phyloP scores from a whole-genome alignment of 306 rosid species.

The Arachis stenosperma region DNA sequence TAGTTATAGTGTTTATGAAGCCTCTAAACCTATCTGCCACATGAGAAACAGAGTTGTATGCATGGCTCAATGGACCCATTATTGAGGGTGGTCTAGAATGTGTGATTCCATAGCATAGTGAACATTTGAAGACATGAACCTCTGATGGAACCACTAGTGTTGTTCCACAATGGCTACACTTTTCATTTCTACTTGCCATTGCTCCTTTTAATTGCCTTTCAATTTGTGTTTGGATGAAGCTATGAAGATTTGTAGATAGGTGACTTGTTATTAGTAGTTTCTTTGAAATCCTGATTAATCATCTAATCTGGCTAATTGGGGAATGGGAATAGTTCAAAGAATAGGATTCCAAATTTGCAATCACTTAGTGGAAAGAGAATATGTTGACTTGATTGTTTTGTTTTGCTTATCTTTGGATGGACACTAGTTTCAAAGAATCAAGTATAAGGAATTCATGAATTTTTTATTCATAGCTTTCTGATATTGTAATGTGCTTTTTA shows the following conservation, averaged over 20 bases:
- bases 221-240: not conserved
- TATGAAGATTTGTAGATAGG: not conserved
- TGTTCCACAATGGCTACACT: constrained; percentile 46
- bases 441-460: constrained; percentile 13
- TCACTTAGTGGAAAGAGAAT: constrained; percentile 41
- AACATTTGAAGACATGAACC: constrained; percentile 40
- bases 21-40: constrained; percentile 42
- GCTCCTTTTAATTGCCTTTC: not conserved
- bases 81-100: not conserved
- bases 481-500: not conserved
- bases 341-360: constrained; percentile 32
- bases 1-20: constrained; percentile 35
- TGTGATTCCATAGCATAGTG: constrained; percentile 50
- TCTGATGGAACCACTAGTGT: constrained; percentile 44
- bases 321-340: constrained; percentile 12
- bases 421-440: constrained; percentile 1
- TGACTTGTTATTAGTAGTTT: not conserved
- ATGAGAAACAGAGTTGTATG: constrained; percentile 35
- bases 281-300: not conserved
- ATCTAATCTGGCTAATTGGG: not conserved
- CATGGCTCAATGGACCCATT: constrained; percentile 33
- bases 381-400: constrained; percentile 21
- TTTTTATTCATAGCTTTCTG: not conserved
- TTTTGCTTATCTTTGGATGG: constrained; percentile 15
- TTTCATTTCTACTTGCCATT: constrained; percentile 41